Evolutionary conservation across 2,329 filamentous ascomycete genomes (phyloP).

Genomic region (Cordyceps pruinosa): DNA sequence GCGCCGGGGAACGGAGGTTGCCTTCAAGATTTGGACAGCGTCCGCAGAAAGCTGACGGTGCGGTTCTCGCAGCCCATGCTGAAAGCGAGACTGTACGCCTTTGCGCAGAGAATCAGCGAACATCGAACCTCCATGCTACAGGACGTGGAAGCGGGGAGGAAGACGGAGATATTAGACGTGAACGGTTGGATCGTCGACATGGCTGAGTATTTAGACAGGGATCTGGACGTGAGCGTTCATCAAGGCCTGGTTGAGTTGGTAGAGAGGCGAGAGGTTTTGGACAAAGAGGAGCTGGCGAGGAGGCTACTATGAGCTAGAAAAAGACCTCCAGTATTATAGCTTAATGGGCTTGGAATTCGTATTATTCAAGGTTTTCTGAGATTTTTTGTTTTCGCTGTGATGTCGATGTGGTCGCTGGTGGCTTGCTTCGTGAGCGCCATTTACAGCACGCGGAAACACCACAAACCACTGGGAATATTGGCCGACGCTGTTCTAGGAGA

Average conservation of each 20-base stretch:
- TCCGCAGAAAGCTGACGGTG: background rate
- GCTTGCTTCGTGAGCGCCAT: too few species aligned
- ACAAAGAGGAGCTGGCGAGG: background rate
- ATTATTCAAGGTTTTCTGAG: too few species aligned
- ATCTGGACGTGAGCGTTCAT: background rate
- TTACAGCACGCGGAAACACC: too few species aligned
- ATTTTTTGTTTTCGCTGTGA: too few species aligned
- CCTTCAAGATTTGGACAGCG: background rate
- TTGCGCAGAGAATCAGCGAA: background rate
- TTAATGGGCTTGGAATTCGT: too few species aligned
- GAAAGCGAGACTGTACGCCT: background rate
- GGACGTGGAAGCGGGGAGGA: background rate
- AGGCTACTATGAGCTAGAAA: background rate
- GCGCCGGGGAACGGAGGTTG: background rate
- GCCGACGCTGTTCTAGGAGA: too few species aligned
- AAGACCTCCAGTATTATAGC: background rate
- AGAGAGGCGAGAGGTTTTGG: background rate
- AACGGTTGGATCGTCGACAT: background rate
- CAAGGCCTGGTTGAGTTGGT: background rate
- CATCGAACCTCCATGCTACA: background rate
- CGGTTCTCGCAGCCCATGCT: background rate
- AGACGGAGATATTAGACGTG: background rate
- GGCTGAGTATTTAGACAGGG: background rate
- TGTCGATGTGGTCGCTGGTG: too few species aligned
- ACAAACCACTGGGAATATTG: too few species aligned